A percentile compares a stretch with the other conserved stretches of the same genome.
Conservation (phyloP, 2,329 filamentous ascomycete species). For the Monosporascus sp. region DNA sequence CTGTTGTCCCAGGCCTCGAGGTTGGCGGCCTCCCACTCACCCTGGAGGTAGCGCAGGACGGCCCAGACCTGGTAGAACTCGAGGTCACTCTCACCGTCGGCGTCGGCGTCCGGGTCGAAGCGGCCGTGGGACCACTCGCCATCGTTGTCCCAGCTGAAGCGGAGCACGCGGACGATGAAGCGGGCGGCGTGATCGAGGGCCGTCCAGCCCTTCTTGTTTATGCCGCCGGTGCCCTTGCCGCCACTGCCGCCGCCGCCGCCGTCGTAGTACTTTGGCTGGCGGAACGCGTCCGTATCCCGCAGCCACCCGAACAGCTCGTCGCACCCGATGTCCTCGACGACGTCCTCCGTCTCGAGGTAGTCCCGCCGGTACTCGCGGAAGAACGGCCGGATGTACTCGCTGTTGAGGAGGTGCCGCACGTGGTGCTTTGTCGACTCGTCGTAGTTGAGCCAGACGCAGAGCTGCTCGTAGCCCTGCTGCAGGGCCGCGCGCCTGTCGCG, state of each 20-base stretch:
- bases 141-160: constrained; percentile 20
- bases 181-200: constrained; percentile 21
- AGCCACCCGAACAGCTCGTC: constrained; percentile 14
- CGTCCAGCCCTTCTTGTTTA: constrained; percentile 18
- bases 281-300: constrained; percentile 13
- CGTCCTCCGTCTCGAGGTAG: constrained; percentile 18
- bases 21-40: constrained; percentile 24
- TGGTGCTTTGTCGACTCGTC: constrained; percentile 12
- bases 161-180: constrained; percentile 21
- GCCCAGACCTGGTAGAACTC: constrained; percentile 26
- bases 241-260: neutral
- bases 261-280: constrained; percentile 8
- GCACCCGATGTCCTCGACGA: constrained; percentile 14
- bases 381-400: constrained; percentile 20
- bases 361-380: constrained; percentile 23
- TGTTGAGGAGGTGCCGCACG: constrained; percentile 14
- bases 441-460: constrained; percentile 20
- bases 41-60: constrained; percentile 21
- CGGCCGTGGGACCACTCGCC: constrained; percentile 20
- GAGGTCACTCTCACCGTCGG: constrained; percentile 15
- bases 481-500: constrained; percentile 12
- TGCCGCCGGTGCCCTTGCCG: neutral
- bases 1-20: constrained; percentile 16
- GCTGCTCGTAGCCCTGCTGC: constrained; percentile 14
- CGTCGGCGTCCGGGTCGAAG: constrained; percentile 17